Evolutionary conservation across 1,139 yeast species (phyloP).

Genomic region (Komagataea norvegica): DNA sequence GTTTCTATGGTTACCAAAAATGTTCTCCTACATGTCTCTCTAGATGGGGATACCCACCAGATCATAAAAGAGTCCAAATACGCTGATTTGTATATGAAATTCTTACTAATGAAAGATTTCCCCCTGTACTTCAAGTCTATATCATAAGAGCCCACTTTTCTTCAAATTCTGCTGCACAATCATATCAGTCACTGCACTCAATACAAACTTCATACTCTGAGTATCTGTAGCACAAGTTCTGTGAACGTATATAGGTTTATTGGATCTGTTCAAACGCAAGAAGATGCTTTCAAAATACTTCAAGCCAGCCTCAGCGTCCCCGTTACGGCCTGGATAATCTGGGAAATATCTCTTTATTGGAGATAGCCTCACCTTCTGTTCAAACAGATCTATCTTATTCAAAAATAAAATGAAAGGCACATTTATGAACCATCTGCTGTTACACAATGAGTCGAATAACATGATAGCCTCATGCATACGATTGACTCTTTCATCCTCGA

Average conservation of each 20-base stretch:
- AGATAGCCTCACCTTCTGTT: conserved; percentile 58
- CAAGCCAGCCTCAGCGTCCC: conserved; percentile 61
- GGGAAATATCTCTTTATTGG: conserved; percentile 70
- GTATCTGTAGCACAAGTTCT: conserved; percentile 97
- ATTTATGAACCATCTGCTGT: conserved; percentile 76
- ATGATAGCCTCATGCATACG: conserved; percentile 88
- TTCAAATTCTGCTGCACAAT: conserved; percentile 78
- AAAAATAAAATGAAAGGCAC: conserved; percentile 88
- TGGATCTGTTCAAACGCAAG: conserved; percentile 54
- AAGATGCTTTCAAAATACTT: conserved; percentile 65
- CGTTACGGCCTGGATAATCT: conserved; percentile 58
- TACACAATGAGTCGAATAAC: conserved; percentile 78
- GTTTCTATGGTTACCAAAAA: too few relatives aligned
- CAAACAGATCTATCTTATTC: conserved; percentile 82
- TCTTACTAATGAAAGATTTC: too few relatives aligned
- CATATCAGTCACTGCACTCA: conserved; percentile 90
- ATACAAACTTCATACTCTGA: conserved; percentile 77
- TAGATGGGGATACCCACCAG: too few relatives aligned
- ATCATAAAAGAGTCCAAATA: background rate
- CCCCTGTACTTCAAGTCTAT: background rate
- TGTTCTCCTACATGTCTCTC: too few relatives aligned
- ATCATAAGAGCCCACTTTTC: conserved; percentile 71
- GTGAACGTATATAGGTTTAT: conserved; percentile 81
- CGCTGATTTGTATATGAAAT: background rate
- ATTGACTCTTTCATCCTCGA: conserved; percentile 86